Base-by-base conservation (phyloP, 768 basidiomycete genomes). In the Lactarius akahatsu region DNA sequence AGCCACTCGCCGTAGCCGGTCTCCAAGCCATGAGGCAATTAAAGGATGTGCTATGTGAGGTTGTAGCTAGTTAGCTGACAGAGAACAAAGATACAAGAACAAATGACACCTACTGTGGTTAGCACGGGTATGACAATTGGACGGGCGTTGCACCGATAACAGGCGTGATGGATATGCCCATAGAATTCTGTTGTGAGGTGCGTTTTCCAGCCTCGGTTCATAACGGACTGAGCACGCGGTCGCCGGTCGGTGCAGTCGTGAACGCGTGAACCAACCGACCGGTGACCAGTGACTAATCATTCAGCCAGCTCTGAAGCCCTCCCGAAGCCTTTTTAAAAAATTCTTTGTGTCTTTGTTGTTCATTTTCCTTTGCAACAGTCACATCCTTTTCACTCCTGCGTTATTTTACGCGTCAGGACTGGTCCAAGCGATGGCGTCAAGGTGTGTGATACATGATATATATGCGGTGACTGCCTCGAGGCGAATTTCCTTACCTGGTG, bases 391-490 rank as follows among this genome's bases (percentile, higher is more conserved):
- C 20, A 38, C 23, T 41, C 20, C 30, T 26, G 40, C 36, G 9
- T 23, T 54, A 6, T 20, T 36, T 58, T 59, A 20, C 45, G 63
- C 40, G 57, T 64, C 47, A 18, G 62, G n/a, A 36, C n/a, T 10
- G 41, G 20, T 23, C 57, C 62, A 43, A 60, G 57, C 63, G 66
- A 63, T 59, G 69, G 69, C 67, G 66, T 34, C 57, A 59, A 52
- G 61, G 54, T 34, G 54, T 28, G 58, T 61, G 65, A 66, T 57
- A 62, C 57, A 50, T 50, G 23, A 50, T 50, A 26, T 50, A 26
- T 65, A 69, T 70, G 69, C 60, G 64, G 69, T 70, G 69, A 70
- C 59, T 36, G 70, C 70, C 70, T 70, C 70, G 70, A 70, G 70
- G 70, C 70, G 57, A 66, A 63, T 70, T 70, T 65, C 70, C 70